phyloP scores from a whole-genome alignment of 202 grass and related monocot genomes.

The Carex arenaria region DNA sequence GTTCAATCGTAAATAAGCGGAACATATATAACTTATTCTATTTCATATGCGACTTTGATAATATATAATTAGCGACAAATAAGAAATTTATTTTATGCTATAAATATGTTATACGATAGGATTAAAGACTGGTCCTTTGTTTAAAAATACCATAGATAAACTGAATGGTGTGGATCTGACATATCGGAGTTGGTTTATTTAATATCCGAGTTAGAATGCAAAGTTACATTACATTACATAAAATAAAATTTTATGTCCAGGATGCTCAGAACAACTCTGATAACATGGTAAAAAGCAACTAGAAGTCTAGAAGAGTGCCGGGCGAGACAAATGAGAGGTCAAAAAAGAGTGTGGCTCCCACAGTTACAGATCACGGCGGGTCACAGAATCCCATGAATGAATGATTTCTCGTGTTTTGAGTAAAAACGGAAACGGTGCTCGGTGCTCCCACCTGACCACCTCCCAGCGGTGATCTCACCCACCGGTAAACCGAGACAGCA shows the following conservation, averaged over 20 bases:
- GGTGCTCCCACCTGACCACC: too few relatives aligned
- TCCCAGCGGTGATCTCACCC: neutral
- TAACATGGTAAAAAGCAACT: neutral
- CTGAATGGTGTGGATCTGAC: too few relatives aligned
- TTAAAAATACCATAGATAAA: too few relatives aligned
- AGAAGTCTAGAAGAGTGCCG: neutral
- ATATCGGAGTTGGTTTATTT: too few relatives aligned
- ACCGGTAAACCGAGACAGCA: neutral
- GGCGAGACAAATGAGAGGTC: conserved; percentile 15
- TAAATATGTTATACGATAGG: too few relatives aligned
- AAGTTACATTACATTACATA: neutral
- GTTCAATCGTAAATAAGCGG: too few relatives aligned
- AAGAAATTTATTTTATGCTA: too few relatives aligned
- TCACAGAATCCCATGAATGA: neutral
- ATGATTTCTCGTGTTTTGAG: conserved; percentile 11
- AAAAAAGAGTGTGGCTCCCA: neutral
- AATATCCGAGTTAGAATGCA: too few relatives aligned
- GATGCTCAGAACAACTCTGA: neutral
- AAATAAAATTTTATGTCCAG: neutral
- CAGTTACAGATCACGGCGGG: neutral
- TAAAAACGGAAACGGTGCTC: conserved; percentile 5
- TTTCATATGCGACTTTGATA: too few relatives aligned
- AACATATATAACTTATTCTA: too few relatives aligned
- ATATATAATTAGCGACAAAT: too few relatives aligned
- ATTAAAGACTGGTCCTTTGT: too few relatives aligned